A percentile compares a stretch with the other conserved stretches of the same genome.
Conservation (phyloP, 2,329 filamentous ascomycete species). For the Esteya vermicola region DNA sequence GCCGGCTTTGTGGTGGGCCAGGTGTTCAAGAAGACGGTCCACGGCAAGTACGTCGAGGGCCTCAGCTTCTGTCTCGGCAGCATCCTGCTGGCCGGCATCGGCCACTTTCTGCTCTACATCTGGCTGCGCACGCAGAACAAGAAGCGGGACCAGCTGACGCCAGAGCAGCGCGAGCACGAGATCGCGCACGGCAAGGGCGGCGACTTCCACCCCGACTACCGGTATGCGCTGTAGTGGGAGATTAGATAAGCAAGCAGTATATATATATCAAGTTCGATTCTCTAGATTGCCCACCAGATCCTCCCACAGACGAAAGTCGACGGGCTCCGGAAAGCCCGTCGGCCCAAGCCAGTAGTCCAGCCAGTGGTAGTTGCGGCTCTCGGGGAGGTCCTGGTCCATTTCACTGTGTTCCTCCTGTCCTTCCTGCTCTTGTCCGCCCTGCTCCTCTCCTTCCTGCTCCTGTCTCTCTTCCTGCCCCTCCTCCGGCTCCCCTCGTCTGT, state of each 20-base stretch:
- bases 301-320: not conserved
- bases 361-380: too few relatives aligned
- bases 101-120: not conserved
- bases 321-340: not conserved
- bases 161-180: not conserved
- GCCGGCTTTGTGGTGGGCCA: not conserved
- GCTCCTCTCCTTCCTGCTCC: too few relatives aligned
- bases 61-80: not conserved
- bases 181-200: not conserved
- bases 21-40: not conserved
- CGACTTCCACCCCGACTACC: conserved; percentile 1
- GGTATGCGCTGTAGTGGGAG: not conserved
- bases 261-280: too few relatives aligned
- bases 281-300: too few relatives aligned
- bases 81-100: not conserved
- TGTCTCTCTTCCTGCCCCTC: too few relatives aligned
- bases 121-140: not conserved
- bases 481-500: too few relatives aligned
- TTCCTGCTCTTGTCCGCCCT: too few relatives aligned
- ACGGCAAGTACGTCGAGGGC: not conserved
- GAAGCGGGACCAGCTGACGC: not conserved
- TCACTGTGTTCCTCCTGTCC: too few relatives aligned
- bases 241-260: too few relatives aligned
- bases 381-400: too few relatives aligned
- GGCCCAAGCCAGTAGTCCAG: too few relatives aligned